phyloP scores from a whole-genome alignment of 371 early-diverging fungal species.

The Apophysomyces trapeziformis region DNA sequence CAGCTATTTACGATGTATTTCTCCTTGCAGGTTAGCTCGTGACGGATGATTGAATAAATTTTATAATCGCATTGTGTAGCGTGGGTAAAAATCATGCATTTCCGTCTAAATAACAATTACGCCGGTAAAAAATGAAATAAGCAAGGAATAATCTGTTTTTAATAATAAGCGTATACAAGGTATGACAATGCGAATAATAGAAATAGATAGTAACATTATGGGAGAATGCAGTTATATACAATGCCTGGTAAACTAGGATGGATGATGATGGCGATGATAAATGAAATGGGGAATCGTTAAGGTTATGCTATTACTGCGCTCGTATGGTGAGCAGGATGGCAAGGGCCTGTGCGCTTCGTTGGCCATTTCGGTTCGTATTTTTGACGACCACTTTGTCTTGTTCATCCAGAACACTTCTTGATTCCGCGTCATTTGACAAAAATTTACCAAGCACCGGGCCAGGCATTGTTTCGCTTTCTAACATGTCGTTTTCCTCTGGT shows the following conservation, averaged over 20 bases:
- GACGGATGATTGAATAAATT: not conserved
- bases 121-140: not conserved
- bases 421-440: not conserved
- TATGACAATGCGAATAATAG: not conserved
- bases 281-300: not conserved
- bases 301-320: not conserved
- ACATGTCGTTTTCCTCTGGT: not conserved
- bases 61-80: not conserved
- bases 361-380: not conserved
- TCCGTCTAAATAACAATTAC: not conserved
- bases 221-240: slow-evolving; percentile 5
- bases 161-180: no score
- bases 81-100: slow-evolving; percentile 9
- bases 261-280: not conserved
- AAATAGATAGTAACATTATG: not conserved
- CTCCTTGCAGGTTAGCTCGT: no score
- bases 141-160: no score
- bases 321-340: slow-evolving; percentile 2
- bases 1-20: no score
- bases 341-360: slow-evolving; percentile 7
- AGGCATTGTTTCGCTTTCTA: not conserved
- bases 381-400: slow-evolving; percentile 6
- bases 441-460: not conserved
- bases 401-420: not conserved
- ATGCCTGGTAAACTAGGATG: not conserved